phyloP scores from a whole-genome alignment of 2,329 filamentous ascomycete genomes.

The Zarea fungicola region DNA sequence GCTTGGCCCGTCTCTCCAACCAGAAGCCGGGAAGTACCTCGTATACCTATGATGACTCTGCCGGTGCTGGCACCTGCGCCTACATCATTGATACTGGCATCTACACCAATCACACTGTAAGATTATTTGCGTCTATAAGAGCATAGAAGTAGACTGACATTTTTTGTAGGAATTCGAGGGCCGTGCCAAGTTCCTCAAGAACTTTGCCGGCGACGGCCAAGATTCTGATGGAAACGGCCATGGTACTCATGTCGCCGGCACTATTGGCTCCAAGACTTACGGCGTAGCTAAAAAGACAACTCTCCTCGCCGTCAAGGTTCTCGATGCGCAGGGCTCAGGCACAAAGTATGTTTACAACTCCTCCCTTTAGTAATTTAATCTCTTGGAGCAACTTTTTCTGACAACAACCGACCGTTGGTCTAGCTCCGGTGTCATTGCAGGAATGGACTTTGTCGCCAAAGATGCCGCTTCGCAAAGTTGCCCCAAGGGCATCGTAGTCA shows the following conservation, averaged over 20 bases:
- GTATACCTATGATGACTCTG: slow-evolving; percentile 29
- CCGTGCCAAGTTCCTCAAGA: slow-evolving; percentile 41
- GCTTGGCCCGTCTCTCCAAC: slow-evolving; percentile 29
- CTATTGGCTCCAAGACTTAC: slow-evolving; percentile 48
- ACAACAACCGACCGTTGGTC: slow-evolving; percentile 18
- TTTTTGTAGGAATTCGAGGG: slow-evolving; percentile 36
- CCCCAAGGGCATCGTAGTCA: slow-evolving; percentile 38
- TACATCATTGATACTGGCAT: slow-evolving; percentile 40
- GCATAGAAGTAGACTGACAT: neutral
- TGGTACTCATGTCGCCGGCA: slow-evolving; percentile 52
- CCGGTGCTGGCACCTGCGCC: slow-evolving; percentile 30
- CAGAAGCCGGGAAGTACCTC: slow-evolving; percentile 15
- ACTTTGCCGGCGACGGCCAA: slow-evolving; percentile 33
- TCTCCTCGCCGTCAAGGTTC: slow-evolving; percentile 49
- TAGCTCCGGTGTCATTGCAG: slow-evolving; percentile 36
- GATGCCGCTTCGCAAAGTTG: slow-evolving; percentile 30
- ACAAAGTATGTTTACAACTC: no score
- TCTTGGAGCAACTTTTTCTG: neutral
- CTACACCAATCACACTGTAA: slow-evolving; percentile 24
- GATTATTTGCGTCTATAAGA: slow-evolving; percentile 10
- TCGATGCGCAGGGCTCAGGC: no score
- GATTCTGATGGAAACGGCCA: slow-evolving; percentile 49
- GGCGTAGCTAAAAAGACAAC: slow-evolving; percentile 51
- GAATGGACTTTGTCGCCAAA: slow-evolving; percentile 43
- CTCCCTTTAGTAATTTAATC: no score